Base-by-base conservation (phyloP, 2,329 filamentous ascomycete species). In the Diaporthe vexans region DNA sequence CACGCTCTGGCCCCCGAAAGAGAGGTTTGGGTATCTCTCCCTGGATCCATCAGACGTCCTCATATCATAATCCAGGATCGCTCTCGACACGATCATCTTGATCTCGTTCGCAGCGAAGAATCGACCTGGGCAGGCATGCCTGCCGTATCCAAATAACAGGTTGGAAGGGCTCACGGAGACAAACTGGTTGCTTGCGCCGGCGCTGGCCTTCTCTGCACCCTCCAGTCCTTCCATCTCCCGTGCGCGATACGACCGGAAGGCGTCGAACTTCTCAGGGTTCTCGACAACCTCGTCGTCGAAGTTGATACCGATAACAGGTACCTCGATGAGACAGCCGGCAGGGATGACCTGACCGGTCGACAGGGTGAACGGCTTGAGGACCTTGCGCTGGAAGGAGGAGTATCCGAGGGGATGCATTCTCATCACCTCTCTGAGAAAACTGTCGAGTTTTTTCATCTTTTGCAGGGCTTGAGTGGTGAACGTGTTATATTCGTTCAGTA, bases 271-370 rank as follows among this genome's bases (percentile, higher is more conserved):
- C 17, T 83, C 78, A 0, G 85, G 80, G 59, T 84, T 75, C 0
- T 81, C 77, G 75, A 83, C 84, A 63, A 82, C 76, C 1, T 81
- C 81, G 11, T 81, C 78, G 77, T 88, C 86, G 4, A 77, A 77
- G 63, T 80, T 81, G 73, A 85, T 77, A 37, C 81, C 83, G 24
- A 81, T 79, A 17, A 81, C 75, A 0, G 86, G 83, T 0, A 86
- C 79, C 73, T 88, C 83, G 43, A 88, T 81, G n/a, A 82, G 81
- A 8, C 84, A 83, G 37, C 86, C 86, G 1, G 82, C 80, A 0
- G 86, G 86, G 13, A 88, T 82, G 48, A 85, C 83, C 63, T 89
- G 86, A 21, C 89, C 89, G 78, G 88, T 88, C 58, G 88, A 89
- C 1, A 90, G 86, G 2, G 84, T 85, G 77, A 91, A 84, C 5